phyloP scores from a whole-genome alignment of 768 basidiomycete species.

The Xerocomellus amylosporus region DNA sequence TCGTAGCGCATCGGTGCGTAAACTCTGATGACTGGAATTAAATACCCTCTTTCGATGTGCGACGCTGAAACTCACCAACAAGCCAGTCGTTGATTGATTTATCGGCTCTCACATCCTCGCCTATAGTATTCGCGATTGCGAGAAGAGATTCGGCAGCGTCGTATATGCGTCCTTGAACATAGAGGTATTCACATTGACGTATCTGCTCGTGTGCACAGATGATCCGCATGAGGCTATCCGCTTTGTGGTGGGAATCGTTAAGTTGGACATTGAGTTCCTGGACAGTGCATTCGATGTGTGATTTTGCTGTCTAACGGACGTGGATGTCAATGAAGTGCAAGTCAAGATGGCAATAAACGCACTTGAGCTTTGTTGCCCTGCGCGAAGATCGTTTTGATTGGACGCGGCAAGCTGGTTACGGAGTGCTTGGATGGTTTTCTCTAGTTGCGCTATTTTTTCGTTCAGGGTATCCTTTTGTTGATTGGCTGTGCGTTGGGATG shows the following conservation, averaged over 20 bases:
- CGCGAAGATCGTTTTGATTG: background rate
- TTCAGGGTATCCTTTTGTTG: no score
- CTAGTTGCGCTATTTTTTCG: background rate
- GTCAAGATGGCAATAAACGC: background rate
- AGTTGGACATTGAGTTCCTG: background rate
- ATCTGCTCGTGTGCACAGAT: background rate
- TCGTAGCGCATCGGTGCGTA: no score
- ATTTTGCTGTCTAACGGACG: background rate
- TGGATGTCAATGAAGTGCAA: background rate
- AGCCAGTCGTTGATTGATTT: background rate
- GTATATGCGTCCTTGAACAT: background rate
- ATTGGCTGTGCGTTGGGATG: no score
- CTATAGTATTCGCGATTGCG: background rate
- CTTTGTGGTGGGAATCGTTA: background rate
- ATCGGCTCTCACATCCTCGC: background rate
- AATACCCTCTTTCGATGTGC: accelerated
- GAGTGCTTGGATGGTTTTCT: background rate
- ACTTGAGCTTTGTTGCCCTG: background rate
- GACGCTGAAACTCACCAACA: background rate
- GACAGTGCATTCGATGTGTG: no score
- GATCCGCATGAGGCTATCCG: background rate
- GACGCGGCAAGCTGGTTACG: background rate
- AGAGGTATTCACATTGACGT: background rate
- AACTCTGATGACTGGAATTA: no score
- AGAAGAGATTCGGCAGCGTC: background rate